phyloP scores from a whole-genome alignment of 805 yeast species.

The Pachysolen tannophilus region DNA sequence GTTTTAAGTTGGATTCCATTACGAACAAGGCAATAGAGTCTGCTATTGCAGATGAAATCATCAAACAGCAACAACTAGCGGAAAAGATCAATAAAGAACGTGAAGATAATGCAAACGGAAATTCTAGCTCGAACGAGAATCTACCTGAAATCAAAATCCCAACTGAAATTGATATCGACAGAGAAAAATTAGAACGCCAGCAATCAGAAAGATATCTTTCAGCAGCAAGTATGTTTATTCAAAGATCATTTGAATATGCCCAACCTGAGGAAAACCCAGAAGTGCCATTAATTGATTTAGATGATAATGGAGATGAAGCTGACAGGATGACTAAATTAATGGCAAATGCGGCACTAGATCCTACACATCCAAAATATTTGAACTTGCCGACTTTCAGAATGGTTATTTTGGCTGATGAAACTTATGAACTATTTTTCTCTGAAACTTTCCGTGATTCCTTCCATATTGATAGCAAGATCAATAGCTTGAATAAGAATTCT shows the following conservation, averaged over 20 bases:
- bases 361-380: slow-evolving; percentile 64
- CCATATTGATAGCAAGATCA: slow-evolving; percentile 52
- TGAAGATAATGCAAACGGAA: slow-evolving; percentile 22
- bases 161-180: slow-evolving; percentile 52
- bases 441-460: slow-evolving; percentile 59
- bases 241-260: slow-evolving; percentile 86
- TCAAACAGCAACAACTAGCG: slow-evolving; percentile 30
- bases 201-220: slow-evolving; percentile 77
- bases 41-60: slow-evolving; percentile 57
- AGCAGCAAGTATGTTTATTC: slow-evolving; percentile 81
- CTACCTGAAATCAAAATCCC: slow-evolving; percentile 43
- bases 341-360: slow-evolving; percentile 79
- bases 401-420: slow-evolving; percentile 91
- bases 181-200: slow-evolving; percentile 48
- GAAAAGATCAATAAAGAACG: slow-evolving; percentile 21
- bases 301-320: slow-evolving; percentile 14
- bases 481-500: slow-evolving; percentile 33
- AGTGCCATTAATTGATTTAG: slow-evolving; percentile 33
- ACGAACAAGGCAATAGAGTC: slow-evolving; percentile 59
- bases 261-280: slow-evolving; percentile 50
- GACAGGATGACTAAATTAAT: slow-evolving; percentile 26
- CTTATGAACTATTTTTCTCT: slow-evolving; percentile 79
- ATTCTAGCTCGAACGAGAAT: slow-evolving; percentile 13
- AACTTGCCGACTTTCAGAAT: slow-evolving; percentile 86
- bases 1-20: slow-evolving; percentile 50